Percentiles rank a stretch among this genome's conserved stretches.
Conservation (phyloP, 1,284 basidiomycete genomes). For the Rhodotorula sp. region DNA sequence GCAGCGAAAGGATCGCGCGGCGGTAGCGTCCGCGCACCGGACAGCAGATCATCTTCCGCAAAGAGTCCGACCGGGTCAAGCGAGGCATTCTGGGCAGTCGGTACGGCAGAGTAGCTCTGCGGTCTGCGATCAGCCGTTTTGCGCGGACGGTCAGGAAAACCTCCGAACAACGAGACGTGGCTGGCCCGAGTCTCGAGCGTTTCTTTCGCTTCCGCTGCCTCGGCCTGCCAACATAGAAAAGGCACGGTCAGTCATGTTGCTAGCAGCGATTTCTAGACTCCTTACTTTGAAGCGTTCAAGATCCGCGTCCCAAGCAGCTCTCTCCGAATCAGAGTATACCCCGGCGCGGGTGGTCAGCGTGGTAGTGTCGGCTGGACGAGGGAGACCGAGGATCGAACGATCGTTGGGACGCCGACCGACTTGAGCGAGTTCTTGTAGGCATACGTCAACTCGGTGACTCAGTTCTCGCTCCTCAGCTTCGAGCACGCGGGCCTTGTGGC, state of each 20-base stretch:
- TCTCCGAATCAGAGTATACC: slow-evolving; percentile 6
- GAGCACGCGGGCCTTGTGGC: neutral
- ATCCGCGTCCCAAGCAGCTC: slow-evolving; percentile 3
- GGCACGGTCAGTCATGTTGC: neutral
- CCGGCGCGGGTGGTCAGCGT: slow-evolving; percentile 23
- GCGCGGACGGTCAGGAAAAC: too few relatives aligned
- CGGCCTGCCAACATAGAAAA: neutral
- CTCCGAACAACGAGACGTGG: too few relatives aligned
- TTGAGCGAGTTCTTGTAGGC: neutral
- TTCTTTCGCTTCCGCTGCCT: neutral
- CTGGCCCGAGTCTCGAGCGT: too few relatives aligned
- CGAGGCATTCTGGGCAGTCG: too few relatives aligned
- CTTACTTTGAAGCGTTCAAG: slow-evolving; percentile 14
- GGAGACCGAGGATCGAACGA: neutral
- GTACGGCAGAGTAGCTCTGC: neutral
- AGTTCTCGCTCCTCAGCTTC: neutral
- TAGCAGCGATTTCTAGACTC: too few relatives aligned
- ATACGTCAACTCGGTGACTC: neutral
- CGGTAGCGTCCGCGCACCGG: neutral
- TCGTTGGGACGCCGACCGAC: too few relatives aligned
- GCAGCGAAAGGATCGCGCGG: slow-evolving; percentile 11
- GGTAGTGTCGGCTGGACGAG: neutral
- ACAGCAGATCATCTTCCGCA: neutral
- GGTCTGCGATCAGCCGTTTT: slow-evolving; percentile 3
- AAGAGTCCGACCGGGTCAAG: neutral